phyloP scores from a whole-genome alignment of 2,329 filamentous ascomycete genomes.

The Neoscytalidium dimidiatum region DNA sequence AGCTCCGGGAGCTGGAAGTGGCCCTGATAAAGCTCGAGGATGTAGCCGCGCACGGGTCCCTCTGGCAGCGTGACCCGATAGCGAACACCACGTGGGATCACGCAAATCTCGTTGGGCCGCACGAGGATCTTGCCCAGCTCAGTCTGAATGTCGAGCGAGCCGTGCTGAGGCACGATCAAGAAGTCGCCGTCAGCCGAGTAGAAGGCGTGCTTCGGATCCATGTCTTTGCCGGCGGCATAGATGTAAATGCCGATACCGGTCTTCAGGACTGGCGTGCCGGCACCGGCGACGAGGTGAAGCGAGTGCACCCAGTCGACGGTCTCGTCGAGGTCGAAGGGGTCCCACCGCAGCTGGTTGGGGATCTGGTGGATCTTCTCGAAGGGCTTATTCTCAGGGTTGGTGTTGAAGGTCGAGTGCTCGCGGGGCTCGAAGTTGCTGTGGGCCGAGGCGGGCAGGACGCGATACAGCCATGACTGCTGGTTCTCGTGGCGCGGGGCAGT shows the following conservation, averaged over 20 bases:
- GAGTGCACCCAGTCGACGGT: conserved; percentile 68
- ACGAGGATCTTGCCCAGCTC: conserved; percentile 66
- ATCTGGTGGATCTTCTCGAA: conserved; percentile 68
- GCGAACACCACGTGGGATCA: conserved; percentile 67
- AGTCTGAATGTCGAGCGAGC: conserved; percentile 67
- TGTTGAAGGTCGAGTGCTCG: conserved; percentile 52
- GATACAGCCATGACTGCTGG: conserved; percentile 62
- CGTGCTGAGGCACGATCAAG: conserved; percentile 66
- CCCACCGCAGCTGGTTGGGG: conserved; percentile 81
- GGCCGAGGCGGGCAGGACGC: conserved; percentile 59
- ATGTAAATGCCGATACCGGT: conserved; percentile 77
- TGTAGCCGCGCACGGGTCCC: conserved; percentile 65
- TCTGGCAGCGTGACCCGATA: conserved; percentile 63
- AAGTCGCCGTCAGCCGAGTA: conserved; percentile 78
- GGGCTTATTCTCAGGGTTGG: conserved; percentile 51
- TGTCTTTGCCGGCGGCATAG: conserved; percentile 76
- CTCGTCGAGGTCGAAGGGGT: conserved; percentile 73
- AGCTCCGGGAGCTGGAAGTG: conserved; percentile 68
- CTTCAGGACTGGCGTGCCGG: conserved; percentile 79
- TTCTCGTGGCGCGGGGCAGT: conserved; percentile 59
- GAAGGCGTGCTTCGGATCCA: conserved; percentile 74
- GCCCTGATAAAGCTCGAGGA: conserved; percentile 66
- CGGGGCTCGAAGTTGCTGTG: conserved; percentile 56
- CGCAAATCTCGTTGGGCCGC: conserved; percentile 66
- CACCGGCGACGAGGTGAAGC: conserved; percentile 72